Evolutionary conservation across 192 early-diverging fungal species (phyloP).

Genomic region (Umbelopsis isabellina): DNA sequence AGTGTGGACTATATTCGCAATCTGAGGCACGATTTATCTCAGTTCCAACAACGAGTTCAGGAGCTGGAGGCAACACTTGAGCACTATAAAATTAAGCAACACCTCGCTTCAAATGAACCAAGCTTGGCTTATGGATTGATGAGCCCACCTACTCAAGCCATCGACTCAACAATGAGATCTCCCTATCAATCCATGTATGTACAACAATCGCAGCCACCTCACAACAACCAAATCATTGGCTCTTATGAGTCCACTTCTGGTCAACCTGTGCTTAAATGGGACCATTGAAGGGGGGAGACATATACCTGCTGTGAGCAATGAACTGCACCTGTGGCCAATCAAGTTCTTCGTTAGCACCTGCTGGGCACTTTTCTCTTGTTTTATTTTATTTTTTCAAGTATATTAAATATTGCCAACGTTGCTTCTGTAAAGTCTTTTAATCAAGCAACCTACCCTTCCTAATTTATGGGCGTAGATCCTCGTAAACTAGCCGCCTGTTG

Average conservation of each 20-base stretch:
- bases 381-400: no score
- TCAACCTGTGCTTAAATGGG: conserved; percentile 5
- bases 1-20: conserved; percentile 88
- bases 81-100: conserved; percentile 28
- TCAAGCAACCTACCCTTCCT: no score
- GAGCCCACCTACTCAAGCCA: conserved; percentile 15
- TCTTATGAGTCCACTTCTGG: neutral
- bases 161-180: neutral
- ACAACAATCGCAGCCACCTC: conserved; percentile 6
- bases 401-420: no score
- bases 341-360: neutral
- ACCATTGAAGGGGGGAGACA: neutral
- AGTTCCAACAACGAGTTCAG: conserved; percentile 24
- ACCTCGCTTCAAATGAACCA: conserved; percentile 7
- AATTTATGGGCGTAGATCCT: no score
- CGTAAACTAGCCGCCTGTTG: no score
- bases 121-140: conserved; percentile 17
- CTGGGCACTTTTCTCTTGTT: no score
- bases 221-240: neutral
- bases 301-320: neutral
- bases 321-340: neutral
- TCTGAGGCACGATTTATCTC: conserved; percentile 27
- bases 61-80: conserved; percentile 34
- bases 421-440: no score
- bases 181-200: neutral